Evolutionary conservation across 2,329 filamentous ascomycete genomes (phyloP), one percentile per base, ranked within the genome.

Genomic region (Diaporthe ilicicola): DNA sequence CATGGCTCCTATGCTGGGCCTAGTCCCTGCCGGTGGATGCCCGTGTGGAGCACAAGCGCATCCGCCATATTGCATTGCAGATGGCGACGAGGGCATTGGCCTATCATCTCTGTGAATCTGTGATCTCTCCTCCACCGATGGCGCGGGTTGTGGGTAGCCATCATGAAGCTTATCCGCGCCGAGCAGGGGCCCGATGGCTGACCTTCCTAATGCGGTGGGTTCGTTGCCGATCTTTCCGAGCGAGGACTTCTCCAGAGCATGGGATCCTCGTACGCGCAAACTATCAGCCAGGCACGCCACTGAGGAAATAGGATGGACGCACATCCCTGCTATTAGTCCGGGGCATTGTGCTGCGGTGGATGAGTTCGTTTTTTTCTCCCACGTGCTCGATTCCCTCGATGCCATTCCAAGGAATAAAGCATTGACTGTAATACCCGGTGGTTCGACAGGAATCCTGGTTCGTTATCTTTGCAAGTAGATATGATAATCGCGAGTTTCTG

Each of bases 51-150:
- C 29, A 24, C 39, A 8, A 48, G 12, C 42, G 51, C 65, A 34
- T 55, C 27, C 51, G 24, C 39, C 39, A 56, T 67, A 29, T 67
- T 39, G 65, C 42, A 68, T 32, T 50, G 53, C 29, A 37, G 53
- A 68, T 59, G 51, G 65, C 42, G 42, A 67, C 42, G 39, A 56
- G 29, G 34, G 48, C 32, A 66, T 66, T 66, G 62, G 48, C 62
- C 62, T 66, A 66, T 66, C 62, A 66, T 17, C 8, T 37, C 24
- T 17, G 46, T 10, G 19, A 13, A 22, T 29, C 17, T 66, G n/a
- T 46, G 13, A 22, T 29, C 17, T 66, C 17, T 46, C 42, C 62
- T 37, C 22, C 32, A 32, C 53, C 50, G 46, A 9, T 27, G 59
- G 59, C 59, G 62, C 34, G 50, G 48, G 62, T 54, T 42, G 48